Base-by-base conservation (phyloP, 306 rosid species). In the Quillaja saponaria region DNA sequence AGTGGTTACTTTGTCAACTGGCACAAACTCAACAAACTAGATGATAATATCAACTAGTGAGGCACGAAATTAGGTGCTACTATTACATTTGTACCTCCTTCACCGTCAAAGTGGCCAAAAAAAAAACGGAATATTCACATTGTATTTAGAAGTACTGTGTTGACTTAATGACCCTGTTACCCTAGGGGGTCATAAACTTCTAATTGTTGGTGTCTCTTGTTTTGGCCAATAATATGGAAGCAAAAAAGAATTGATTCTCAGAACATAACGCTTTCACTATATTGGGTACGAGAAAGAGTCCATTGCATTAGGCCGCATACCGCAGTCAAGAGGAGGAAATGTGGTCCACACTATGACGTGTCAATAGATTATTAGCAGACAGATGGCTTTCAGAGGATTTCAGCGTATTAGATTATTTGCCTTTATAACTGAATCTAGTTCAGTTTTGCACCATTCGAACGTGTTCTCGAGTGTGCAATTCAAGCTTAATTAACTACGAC, bases 261-360 rank as follows among this genome's bases (percentile, higher is more conserved):
- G n/a, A n/a, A n/a, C n/a, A n/a, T n/a, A n/a, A n/a, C n/a, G n/a
- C n/a, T n/a, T n/a, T n/a, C n/a, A n/a, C n/a, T n/a, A n/a, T n/a
- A 20, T 6, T 9, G 6, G 14, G 12, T 20, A n/a, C 54, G 68
- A 63, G 69, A 55, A 59, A 55, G n/a, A 55, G 55, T 62, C 42
- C 57, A 55, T 53, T 51, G 49, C 64, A 57, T 50, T 56, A 14
- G 40, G 31, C 66, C 42, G 28, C 45, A 33, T n/a, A n/a, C n/a
- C n/a, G 7, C 15, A 58, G 13, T 0, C 12, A 2, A 34, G n/a
- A 33, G 13, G 11, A 8, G 58, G 3, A 8, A 11, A 38, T 20
- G 16, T 9, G 28, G 9, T 21, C 53, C 16, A 3, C 42, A 28
- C 13, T 38, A 25, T 34, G 34, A 74, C 72, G 81, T 81, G 82